Percentiles rank a stretch among this genome's conserved stretches.
Evolutionary conservation across 257 asterid species (phyloP).

Genomic region (Mentha longifolia): DNA sequence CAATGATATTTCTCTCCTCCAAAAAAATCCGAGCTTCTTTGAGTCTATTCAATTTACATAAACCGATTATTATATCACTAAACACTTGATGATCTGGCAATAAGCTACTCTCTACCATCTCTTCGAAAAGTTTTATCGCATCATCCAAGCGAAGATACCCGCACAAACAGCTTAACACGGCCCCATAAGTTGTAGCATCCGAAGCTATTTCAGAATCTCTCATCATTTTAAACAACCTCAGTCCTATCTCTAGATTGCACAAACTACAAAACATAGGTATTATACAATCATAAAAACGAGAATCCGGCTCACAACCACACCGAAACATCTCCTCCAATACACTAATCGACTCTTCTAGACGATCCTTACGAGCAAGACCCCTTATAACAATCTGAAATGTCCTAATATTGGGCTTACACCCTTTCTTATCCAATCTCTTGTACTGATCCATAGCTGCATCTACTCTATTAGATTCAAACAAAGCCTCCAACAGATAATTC

Average conservation of each 20-base stretch:
- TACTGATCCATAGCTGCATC: constrained; percentile 74
- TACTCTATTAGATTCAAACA: constrained; percentile 65
- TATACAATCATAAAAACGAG: constrained; percentile 49
- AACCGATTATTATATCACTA: constrained; percentile 49
- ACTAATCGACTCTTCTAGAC: constrained; percentile 53
- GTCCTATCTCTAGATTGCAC: constrained; percentile 49
- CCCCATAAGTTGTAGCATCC: constrained; percentile 48
- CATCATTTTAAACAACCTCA: constrained; percentile 60
- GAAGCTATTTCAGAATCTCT: constrained; percentile 55
- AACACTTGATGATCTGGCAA: constrained; percentile 47
- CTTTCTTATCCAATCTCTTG: constrained; percentile 69
- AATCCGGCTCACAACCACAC: constrained; percentile 51
- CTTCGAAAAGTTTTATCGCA: constrained; percentile 58
- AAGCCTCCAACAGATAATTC: constrained; percentile 73
- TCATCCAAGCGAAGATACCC: constrained; percentile 60
- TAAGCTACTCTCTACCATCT: constrained; percentile 56
- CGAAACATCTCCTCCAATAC: constrained; percentile 65
- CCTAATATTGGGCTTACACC: constrained; percentile 68
- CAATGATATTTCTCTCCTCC: constrained; percentile 47
- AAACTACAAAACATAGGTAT: constrained; percentile 60
- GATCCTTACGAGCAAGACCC: constrained; percentile 58
- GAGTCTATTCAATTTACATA: constrained; percentile 55
- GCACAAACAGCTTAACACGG: constrained; percentile 65
- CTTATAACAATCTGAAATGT: constrained; percentile 69
- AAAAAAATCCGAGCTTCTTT: constrained; percentile 54